Conservation (phyloP, 345 rosid genomes). For the Limnanthes douglasii region DNA sequence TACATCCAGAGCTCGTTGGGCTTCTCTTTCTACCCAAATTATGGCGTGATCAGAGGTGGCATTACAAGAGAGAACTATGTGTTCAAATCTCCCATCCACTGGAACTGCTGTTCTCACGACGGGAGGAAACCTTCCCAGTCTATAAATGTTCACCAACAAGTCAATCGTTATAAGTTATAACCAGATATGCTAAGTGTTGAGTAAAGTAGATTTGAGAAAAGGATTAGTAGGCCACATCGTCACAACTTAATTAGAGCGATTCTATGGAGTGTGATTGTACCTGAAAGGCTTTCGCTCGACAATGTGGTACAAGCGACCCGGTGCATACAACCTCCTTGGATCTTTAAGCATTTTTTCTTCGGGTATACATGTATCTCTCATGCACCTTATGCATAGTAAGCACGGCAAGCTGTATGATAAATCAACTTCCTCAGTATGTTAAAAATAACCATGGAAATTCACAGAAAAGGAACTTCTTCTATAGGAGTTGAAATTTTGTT, state of each 20-base stretch:
- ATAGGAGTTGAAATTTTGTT: background rate
- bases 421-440: conserved; percentile 2
- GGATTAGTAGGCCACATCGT: background rate
- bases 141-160: conserved; percentile 10
- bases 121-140: conserved; percentile 78
- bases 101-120: conserved; percentile 92
- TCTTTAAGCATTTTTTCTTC: conserved; percentile 85
- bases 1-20: conserved; percentile 66
- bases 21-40: conserved; percentile 83
- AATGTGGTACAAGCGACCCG: conserved; percentile 94
- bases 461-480: background rate
- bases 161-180: background rate
- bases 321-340: conserved; percentile 93
- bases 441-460: background rate
- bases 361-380: conserved; percentile 87
- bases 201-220: background rate
- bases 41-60: conserved; percentile 94
- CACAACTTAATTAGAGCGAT: background rate
- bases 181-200: background rate
- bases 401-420: conserved; percentile 72
- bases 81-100: conserved; percentile 93
- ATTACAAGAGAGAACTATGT: conserved; percentile 82
- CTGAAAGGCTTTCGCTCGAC: conserved; percentile 84
- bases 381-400: conserved; percentile 63
- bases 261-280: conserved; percentile 17